Evolutionary conservation across 164 flowering plant species (phyloP).

Genomic region (Malania oleifera): DNA sequence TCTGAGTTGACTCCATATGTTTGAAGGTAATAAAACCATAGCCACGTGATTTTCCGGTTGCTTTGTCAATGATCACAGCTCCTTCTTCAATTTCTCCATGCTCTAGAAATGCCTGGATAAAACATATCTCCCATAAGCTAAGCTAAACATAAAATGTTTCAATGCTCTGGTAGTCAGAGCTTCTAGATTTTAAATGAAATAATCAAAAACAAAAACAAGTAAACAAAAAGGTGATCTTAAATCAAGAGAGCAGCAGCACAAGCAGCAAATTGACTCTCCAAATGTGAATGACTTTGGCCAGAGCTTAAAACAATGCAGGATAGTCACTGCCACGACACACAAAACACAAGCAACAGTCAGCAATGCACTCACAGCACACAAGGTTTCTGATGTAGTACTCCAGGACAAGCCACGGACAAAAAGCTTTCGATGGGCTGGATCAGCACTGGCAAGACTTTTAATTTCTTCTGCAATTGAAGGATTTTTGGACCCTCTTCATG

Average conservation of each 20-base stretch:
- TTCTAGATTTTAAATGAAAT: neutral
- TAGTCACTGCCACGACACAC: constrained; percentile 20
- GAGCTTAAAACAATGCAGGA: neutral
- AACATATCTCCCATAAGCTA: constrained; percentile 9
- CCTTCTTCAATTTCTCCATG: constrained; percentile 87
- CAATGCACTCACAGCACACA: constrained; percentile 85
- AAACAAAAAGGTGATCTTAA: neutral
- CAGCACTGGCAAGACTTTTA: constrained; percentile 63
- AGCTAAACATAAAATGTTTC: neutral
- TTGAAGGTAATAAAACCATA: constrained; percentile 73
- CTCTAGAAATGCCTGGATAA: constrained; percentile 48
- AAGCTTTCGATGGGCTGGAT: constrained; percentile 80
- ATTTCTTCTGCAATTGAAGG: constrained; percentile 73
- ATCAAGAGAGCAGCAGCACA: constrained; percentile 3
- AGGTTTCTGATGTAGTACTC: constrained; percentile 73
- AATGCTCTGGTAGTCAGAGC: neutral
- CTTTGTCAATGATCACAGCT: constrained; percentile 70
- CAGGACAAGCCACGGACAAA: constrained; percentile 82
- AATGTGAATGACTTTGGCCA: neutral
- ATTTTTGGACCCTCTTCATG: constrained; percentile 65
- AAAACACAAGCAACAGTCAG: constrained; percentile 32
- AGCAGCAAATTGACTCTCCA: constrained; percentile 4
- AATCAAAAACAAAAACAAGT: too few relatives aligned
- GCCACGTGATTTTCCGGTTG: constrained; percentile 68
- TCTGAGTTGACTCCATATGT: constrained; percentile 62